A percentile compares a stretch with the other conserved stretches of the same genome.
These are phyloP conservation scores for Dunaliella sp. DNA, from an alignment of 139 green algal genomes.

Conservation along the genomic window DNA sequence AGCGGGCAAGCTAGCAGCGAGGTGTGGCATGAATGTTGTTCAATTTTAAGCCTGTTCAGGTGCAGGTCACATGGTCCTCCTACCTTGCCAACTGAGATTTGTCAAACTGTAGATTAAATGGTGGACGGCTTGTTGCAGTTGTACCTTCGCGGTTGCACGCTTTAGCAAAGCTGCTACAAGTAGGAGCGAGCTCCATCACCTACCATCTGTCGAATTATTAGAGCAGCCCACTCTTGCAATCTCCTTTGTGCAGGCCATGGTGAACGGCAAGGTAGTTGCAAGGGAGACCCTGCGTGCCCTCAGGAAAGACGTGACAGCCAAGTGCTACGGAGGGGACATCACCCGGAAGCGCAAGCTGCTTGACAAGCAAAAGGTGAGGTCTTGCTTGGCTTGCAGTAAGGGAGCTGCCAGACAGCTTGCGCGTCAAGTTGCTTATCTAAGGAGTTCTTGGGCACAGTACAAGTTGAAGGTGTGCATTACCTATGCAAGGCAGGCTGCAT, in stretches of 20 bases:
- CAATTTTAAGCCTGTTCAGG: no score
- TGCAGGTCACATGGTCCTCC: no score
- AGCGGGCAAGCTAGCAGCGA: no score
- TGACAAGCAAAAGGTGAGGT: slow-evolving; percentile 74
- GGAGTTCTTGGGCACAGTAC: neutral
- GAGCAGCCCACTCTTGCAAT: no score
- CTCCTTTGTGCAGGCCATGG: slow-evolving; percentile 71
- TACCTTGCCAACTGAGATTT: no score
- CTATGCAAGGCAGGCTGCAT: neutral
- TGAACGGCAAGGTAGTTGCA: slow-evolving; percentile 66
- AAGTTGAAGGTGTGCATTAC: neutral
- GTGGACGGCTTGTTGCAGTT: no score
- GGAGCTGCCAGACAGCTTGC: neutral
- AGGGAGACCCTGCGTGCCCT: slow-evolving; percentile 64
- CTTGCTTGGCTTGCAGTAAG: neutral
- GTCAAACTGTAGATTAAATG: no score
- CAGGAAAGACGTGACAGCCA: slow-evolving; percentile 54
- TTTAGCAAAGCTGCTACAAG: no score
- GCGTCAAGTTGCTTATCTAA: neutral
- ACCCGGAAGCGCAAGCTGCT: slow-evolving; percentile 85
- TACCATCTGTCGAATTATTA: no score
- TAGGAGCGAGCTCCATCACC: no score
- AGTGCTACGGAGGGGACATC: slow-evolving; percentile 74
- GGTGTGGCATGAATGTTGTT: no score
- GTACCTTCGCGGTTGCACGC: no score